Conservation (phyloP, 257 asterid genomes). For the Nicotiana benthamiana region DNA sequence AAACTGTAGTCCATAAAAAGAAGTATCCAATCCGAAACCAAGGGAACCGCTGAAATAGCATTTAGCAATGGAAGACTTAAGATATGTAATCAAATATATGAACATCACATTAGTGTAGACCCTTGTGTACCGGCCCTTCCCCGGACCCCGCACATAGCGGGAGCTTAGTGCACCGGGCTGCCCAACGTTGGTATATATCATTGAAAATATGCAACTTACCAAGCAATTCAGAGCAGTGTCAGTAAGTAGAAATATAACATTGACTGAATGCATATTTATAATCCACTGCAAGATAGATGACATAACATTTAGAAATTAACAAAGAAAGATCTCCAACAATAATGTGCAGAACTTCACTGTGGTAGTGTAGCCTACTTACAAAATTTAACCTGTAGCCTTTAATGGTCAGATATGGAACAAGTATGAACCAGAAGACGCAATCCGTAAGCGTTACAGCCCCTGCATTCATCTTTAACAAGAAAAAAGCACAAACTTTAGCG, state of each 20-base stretch:
- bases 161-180: no score
- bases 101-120: neutral
- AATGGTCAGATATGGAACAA: slow-evolving; percentile 76
- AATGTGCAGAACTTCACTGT: neutral
- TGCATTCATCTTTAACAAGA: slow-evolving; percentile 65
- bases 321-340: neutral
- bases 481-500: neutral
- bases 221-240: slow-evolving; percentile 78
- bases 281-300: slow-evolving; percentile 50
- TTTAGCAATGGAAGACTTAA: neutral
- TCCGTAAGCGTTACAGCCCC: slow-evolving; percentile 94
- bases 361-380: slow-evolving; percentile 36
- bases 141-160: no score
- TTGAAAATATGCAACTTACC: slow-evolving; percentile 37
- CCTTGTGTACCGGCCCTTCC: no score
- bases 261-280: slow-evolving; percentile 84
- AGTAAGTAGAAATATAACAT: slow-evolving; percentile 70
- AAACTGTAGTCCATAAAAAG: slow-evolving; percentile 62
- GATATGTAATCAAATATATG: neutral
- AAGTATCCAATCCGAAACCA: slow-evolving; percentile 91
- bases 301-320: slow-evolving; percentile 12
- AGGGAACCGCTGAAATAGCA: slow-evolving; percentile 71
- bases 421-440: slow-evolving; percentile 79
- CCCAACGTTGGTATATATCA: neutral
- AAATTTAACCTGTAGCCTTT: slow-evolving; percentile 72